Conservation (phyloP, 2,329 filamentous ascomycete genomes). For the Nigrospora oryzae region DNA sequence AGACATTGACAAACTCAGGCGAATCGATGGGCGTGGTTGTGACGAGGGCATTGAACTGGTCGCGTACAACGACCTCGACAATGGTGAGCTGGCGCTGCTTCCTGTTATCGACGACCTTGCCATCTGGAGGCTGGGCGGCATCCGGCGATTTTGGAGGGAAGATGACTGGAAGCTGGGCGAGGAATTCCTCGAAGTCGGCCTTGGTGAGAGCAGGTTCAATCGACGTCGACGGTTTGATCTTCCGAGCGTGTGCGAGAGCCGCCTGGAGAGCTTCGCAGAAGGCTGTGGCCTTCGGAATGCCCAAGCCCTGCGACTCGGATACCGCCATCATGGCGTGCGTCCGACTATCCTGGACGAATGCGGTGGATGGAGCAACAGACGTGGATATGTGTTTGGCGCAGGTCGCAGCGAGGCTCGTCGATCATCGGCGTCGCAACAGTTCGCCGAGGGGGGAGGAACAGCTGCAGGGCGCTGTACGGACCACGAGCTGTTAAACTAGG, state of each 20-base stretch:
- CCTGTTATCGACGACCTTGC: conserved; percentile 22
- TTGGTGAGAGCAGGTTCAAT: conserved; percentile 72
- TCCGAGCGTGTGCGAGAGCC: conserved; percentile 50
- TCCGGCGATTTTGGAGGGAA: conserved; percentile 19
- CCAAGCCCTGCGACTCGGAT: conserved; percentile 33
- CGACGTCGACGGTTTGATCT: conserved; percentile 46
- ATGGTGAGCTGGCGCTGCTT: conserved; percentile 55
- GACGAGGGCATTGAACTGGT: conserved; percentile 70
- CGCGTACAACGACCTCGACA: conserved; percentile 76
- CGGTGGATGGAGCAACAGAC: no score
- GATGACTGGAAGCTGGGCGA: conserved; percentile 31
- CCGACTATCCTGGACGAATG: no score
- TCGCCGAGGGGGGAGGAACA: no score
- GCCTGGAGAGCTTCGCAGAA: conserved; percentile 46
- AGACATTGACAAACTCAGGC: conserved; percentile 72
- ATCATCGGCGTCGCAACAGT: no score
- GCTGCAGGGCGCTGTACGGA: no score
- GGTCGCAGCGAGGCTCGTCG: no score
- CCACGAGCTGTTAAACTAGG: no score
- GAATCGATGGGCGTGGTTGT: conserved; percentile 68
- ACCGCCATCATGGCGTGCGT: conserved; percentile 34
- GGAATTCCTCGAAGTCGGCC: conserved; percentile 48
- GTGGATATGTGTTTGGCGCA: no score
- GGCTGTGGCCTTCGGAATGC: conserved; percentile 42
- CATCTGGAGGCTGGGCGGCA: conserved; percentile 15